Conservation (phyloP, 306 rosid species). For the Castanea mollissima region DNA sequence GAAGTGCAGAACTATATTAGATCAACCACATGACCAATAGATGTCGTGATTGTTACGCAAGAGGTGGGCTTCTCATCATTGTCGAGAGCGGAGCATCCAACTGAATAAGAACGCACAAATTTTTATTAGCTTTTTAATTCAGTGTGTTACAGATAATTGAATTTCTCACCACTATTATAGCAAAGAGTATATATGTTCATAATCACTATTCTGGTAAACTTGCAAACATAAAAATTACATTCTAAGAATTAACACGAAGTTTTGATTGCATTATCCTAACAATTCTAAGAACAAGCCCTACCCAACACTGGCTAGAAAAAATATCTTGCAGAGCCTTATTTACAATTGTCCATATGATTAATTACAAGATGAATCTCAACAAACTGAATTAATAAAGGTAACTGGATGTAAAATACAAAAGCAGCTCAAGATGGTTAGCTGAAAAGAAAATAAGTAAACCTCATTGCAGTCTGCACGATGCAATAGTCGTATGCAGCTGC, state of each 20-base stretch:
- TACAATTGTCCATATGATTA: background rate
- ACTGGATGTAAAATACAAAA: background rate
- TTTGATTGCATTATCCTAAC: background rate
- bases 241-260: background rate
- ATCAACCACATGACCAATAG: constrained; percentile 63
- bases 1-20: constrained; percentile 20
- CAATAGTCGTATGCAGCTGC: constrained; percentile 67
- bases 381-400: background rate
- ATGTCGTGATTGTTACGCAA: constrained; percentile 41
- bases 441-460: constrained; percentile 30
- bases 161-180: background rate
- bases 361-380: background rate
- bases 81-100: constrained; percentile 61
- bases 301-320: background rate
- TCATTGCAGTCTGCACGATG: constrained; percentile 73
- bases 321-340: background rate
- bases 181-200: background rate
- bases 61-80: constrained; percentile 81
- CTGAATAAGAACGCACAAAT: constrained; percentile 29
- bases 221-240: background rate
- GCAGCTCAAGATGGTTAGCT: background rate
- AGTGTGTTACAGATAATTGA: background rate
- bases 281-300: background rate
- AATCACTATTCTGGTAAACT: background rate
- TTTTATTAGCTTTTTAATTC: background rate